Conservation (phyloP, 2,329 filamentous ascomycete species). For the Botrytis medusae region DNA sequence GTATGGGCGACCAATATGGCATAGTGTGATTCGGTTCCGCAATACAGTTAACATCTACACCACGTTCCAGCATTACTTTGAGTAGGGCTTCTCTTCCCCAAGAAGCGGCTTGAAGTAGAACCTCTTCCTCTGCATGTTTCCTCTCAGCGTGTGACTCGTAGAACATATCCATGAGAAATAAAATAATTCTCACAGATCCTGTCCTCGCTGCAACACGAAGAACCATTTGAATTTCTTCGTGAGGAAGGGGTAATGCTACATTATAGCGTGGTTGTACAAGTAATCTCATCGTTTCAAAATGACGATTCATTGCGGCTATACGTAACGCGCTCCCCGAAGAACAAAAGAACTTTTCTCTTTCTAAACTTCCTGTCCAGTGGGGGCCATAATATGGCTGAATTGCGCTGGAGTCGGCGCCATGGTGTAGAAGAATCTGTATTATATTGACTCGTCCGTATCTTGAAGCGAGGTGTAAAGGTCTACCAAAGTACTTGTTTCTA, state of each 20-base stretch:
- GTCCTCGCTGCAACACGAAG: background rate
- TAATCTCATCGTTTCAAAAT: background rate
- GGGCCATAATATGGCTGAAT: background rate
- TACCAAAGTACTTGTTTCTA: background rate
- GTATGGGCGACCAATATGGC: background rate
- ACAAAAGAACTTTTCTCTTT: background rate
- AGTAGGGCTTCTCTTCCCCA: background rate
- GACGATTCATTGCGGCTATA: background rate
- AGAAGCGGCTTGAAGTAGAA: conserved; percentile 1
- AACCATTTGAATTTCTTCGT: background rate
- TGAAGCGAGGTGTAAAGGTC: conserved; percentile 6
- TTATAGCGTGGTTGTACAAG: background rate
- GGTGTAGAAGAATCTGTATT: background rate
- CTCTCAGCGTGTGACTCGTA: background rate
- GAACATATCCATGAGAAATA: background rate
- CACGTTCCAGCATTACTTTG: background rate
- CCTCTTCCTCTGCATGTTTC: background rate
- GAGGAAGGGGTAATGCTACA: background rate
- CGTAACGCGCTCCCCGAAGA: conserved; percentile 3
- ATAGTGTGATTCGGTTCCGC: background rate
- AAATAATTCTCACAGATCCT: background rate
- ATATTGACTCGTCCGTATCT: background rate
- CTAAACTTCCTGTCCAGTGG: background rate
- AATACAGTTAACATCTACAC: background rate
- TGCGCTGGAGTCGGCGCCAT: background rate